Base-by-base conservation (phyloP, 805 yeast species). In the Lachancea cidri region DNA sequence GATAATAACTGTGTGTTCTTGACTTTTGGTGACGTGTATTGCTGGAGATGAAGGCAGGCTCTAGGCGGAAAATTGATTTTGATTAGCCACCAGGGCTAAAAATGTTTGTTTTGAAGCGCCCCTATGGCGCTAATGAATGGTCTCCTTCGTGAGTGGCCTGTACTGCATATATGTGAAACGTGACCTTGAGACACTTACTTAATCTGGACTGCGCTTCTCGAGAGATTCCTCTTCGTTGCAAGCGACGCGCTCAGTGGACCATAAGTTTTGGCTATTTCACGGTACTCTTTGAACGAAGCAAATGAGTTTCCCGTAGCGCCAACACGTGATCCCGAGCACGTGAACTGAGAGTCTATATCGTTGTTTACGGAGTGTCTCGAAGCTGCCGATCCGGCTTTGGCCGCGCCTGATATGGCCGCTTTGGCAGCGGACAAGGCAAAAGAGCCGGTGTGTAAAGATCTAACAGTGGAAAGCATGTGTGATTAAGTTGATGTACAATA, bases 221-320 rank as follows among this genome's bases (percentile, higher is more conserved):
- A 22, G n/a, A 51, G 29, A 22, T 53, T 54, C 38, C 56, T 52
- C 32, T 45, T 50, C 1, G 51, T 31, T 16, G 58, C 57, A 36
- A 51, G 31, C n/a, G 50, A 43, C 1, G 55, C 59, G 35, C 58
- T 61, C 42, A 65, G 48, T 7, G 69, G 70, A 16, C 70, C 70
- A 43, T 64, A 66, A 33, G 63, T 64, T 42, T 56, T 62, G 9
- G 68, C 68, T 17, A 54, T 53, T 45, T 59, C 62, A 51, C 70
- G 63, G 47, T 65, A 65, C 41, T 65, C 68, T 29, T 60, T 58
- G 43, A 65, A 65, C 0, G 66, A 57, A 8, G 41, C 42, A 46
- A 64, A 65, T 1, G 68, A 60, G 52, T 65, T 62, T 13, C 70
- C 68, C 3, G 57, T 7, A 7, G 27, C 11, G 7, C 27, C 27